Base-by-base conservation (phyloP, 1,139 yeast species). In the Sugiyamaella japonica region DNA sequence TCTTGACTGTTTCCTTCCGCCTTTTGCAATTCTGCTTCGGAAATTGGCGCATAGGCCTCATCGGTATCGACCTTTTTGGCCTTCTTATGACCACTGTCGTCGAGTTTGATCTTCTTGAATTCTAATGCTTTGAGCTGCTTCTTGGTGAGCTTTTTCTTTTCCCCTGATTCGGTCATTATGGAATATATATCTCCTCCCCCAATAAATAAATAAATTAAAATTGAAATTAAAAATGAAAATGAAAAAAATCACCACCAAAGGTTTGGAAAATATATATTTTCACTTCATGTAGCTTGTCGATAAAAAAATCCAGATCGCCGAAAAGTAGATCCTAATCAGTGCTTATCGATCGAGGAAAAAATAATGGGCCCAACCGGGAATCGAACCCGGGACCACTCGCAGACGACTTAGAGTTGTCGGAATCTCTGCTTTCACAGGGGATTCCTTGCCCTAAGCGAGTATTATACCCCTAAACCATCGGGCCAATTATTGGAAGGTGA, bases 111-210 rank as follows among this genome's bases (percentile, higher is more conserved):
- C 56, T 76, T 73, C 61, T 83, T 77, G 71, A 87, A 89, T 68
- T 85, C 84, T 54, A 84, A 79, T 5, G 95, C 93, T 71, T 89
- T 88, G 57, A 78, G 76, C 70, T 89, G 89, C 67, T 88, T 88
- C 76, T 89, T 89, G 9, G 93, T 85, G 40, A 88, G 75, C 68
- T 83, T 73, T 68, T 83, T 73, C 37, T 50, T 42, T 7, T 49
- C 47, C 7, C 20, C 36, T 13, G 48, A 17, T 20, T 48, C 51
- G 10, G 32, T 10, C 51, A 48, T 48, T 34, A 25, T 45, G 12
- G 7, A 28, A 38, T 28, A 47, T 29, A 44, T 44, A 31, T 31
- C 12, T 31, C 7, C 36, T 31, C 12, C 7, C 7, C 36, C 28
- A 40, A 40, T 13, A 25, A 23, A 40, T 13, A 17, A 13, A 17